These are phyloP conservation scores for Arthrinium puccinioides DNA, from an alignment of 2,329 filamentous ascomycete genomes.

Conservation along the genomic window DNA sequence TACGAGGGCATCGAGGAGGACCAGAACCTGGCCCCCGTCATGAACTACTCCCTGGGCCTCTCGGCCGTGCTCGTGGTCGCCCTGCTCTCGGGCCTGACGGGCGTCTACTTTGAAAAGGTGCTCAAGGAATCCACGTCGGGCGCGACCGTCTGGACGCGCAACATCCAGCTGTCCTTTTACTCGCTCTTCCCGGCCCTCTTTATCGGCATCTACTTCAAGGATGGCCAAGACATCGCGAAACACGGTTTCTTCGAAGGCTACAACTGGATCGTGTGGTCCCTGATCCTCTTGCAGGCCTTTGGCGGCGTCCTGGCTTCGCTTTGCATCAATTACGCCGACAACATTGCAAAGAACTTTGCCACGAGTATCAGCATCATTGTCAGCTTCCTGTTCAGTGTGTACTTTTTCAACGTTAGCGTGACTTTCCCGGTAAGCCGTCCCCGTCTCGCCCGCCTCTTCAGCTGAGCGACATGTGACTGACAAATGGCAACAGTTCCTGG, in stretches of 20 bases:
- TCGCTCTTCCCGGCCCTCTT: slow-evolving; percentile 85
- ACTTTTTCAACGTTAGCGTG: slow-evolving; percentile 75
- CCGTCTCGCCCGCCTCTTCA: no score
- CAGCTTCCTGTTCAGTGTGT: slow-evolving; percentile 77
- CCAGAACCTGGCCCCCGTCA: slow-evolving; percentile 41
- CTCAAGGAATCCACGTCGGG: slow-evolving; percentile 74
- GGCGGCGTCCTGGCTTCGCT: slow-evolving; percentile 80
- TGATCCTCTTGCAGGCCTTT: slow-evolving; percentile 73
- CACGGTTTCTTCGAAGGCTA: slow-evolving; percentile 94
- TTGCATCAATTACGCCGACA: slow-evolving; percentile 77
- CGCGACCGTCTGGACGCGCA: slow-evolving; percentile 85
- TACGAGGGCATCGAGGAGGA: slow-evolving; percentile 80
- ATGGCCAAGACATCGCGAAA: slow-evolving; percentile 74
- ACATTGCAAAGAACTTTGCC: slow-evolving; percentile 90
- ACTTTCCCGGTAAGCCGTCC: slow-evolving; percentile 58
- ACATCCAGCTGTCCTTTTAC: slow-evolving; percentile 91
- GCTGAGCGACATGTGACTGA: no score
- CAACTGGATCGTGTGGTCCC: slow-evolving; percentile 83
- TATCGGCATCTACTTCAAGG: slow-evolving; percentile 78
- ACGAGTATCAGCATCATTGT: slow-evolving; percentile 87
- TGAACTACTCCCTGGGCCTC: slow-evolving; percentile 77
- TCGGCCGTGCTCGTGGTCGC: slow-evolving; percentile 72
- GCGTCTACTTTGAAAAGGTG: slow-evolving; percentile 86
- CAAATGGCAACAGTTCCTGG: slow-evolving; percentile 56
- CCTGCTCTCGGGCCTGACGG: slow-evolving; percentile 73